Conservation (phyloP, 768 basidiomycete genomes). For the Xerocomellus dryophilus region DNA sequence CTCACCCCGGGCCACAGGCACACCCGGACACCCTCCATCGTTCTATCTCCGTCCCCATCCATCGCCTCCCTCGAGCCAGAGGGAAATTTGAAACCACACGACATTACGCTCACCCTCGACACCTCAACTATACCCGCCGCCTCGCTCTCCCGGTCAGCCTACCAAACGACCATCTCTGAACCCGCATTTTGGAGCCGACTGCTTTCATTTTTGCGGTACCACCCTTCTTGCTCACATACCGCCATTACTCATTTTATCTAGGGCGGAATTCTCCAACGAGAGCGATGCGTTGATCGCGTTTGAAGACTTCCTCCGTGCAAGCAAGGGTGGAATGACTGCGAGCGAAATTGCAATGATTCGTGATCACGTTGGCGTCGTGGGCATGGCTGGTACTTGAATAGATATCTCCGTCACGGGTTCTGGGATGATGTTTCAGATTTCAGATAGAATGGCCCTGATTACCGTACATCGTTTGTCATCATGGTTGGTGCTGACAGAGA, state of each 20-base stretch:
- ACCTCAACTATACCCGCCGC: constrained; percentile 48
- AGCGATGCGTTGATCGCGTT: constrained; percentile 70
- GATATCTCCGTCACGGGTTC: neutral
- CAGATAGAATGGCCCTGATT: neutral
- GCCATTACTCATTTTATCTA: constrained; percentile 23
- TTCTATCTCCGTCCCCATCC: constrained; percentile 75
- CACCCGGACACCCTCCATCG: constrained; percentile 71
- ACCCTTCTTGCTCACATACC: neutral
- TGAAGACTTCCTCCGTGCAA: constrained; percentile 82
- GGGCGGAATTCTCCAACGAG: constrained; percentile 59
- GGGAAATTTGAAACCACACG: constrained; percentile 42
- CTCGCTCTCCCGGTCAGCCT: constrained; percentile 38
- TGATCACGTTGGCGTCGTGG: constrained; percentile 80
- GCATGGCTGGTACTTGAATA: constrained; percentile 76
- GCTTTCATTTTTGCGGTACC: constrained; percentile 58
- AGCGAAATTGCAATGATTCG: constrained; percentile 90
- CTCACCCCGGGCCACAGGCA: constrained; percentile 42
- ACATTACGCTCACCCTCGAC: constrained; percentile 71
- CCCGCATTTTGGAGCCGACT: constrained; percentile 81
- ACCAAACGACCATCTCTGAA: constrained; percentile 54
- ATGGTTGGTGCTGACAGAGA: constrained; percentile 4
- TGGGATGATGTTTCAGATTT: constrained; percentile 1
- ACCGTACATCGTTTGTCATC: constrained; percentile 17
- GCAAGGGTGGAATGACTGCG: constrained; percentile 76
- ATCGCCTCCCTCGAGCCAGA: constrained; percentile 36